Evolutionary conservation across 352 stramenopile genomes (phyloP), one percentile per base, ranked within the genome.

Genomic region (Phytophthora citricola): DNA sequence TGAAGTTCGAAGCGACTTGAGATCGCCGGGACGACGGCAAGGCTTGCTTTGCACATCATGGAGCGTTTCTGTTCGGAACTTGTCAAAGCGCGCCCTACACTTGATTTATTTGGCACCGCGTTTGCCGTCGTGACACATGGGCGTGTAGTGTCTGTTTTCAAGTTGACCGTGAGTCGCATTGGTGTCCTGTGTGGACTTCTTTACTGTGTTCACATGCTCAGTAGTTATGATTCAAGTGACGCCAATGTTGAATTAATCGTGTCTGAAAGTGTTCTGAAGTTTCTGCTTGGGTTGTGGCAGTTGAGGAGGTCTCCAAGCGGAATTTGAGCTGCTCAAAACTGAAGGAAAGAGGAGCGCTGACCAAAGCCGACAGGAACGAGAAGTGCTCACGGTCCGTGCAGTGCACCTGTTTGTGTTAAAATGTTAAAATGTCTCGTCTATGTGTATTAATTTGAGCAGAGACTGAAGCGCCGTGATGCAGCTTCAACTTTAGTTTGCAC

Each of bases 21-120:
- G 36, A 43, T 43, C 11, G 36, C 36, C 36, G 36, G 36, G 36
- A 43, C 36, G 12, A n/a, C 15, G 3, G 12, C 9, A 43, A 43
- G 36, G 8, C 36, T 11, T 43, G 36, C 36, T 43, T 43, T 43
- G 36, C 36, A 43, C 36, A 11, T 43, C 36, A 20, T 43, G 36
- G 36, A 43, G 36, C 36, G 36, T 43, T 17, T 43, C 12, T 43
- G 36, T 43, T 17, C 36, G 11, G 17, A 40, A 43, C 36, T 43
- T 20, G 36, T 41, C 36, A 41, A 41, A 17, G 12, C 15, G 15
- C 36, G 36, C 29, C 29, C 29, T 2, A 34, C 29, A 43, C 36
- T 43, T 43, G 14, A 43, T 43, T 43, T 43, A 43, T 43, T 43
- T 43, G 36, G 36, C 36, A 43, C 36, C 36, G 11, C 36, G 36